Evolutionary conservation across 176 grass and related monocot species (phyloP), one percentile per base, ranked within the genome.

Genomic region (Triticum monococcum): DNA sequence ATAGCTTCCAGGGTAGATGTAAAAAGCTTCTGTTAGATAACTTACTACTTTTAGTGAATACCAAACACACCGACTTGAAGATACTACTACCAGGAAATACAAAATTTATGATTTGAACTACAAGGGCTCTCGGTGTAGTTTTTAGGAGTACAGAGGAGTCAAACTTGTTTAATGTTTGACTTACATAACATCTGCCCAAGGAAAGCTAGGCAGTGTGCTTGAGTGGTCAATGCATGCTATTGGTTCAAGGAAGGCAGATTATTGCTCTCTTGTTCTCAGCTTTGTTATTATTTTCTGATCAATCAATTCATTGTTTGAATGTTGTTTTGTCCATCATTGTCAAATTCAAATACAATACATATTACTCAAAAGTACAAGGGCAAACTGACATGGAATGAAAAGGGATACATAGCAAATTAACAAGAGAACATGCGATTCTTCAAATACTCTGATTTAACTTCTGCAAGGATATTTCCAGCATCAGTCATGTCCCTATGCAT

Each of bases 11-110:
- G 69, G 72, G 23, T 35, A 72, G 57, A 72, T 71, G 78, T 26
- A 64, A 79, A 63, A 64, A 6, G 23, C n/a, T 80, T 80, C 36
- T 7, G 14, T 65, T 79, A 79, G 78, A 43, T 79, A 79, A 43
- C 59, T 28, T 79, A 28, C 8, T 80, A 45, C 78, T 43, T 28
- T 64, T 43, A 30, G 59, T 20, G 64, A 80, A 64, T 80, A 79
- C 63, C 56, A 64, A 79, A 40, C 59, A 64, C 25, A 9, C 13
- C 25, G 36, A 45, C 38, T 38, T 75, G 23, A 41, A 3, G n/a
- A 24, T 10, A 64, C 36, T 7, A 43, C 4, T 17, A 64, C 23
- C 12, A 64, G 14, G 59, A 79, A 79, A 79, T 23, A 43, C 13
- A 57, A 57, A 57, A 57, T 57, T 57, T 57, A 8, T 57, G 54